Conservation (phyloP, 1,284 basidiomycete species). For the Papiliotrema fonsecae region DNA sequence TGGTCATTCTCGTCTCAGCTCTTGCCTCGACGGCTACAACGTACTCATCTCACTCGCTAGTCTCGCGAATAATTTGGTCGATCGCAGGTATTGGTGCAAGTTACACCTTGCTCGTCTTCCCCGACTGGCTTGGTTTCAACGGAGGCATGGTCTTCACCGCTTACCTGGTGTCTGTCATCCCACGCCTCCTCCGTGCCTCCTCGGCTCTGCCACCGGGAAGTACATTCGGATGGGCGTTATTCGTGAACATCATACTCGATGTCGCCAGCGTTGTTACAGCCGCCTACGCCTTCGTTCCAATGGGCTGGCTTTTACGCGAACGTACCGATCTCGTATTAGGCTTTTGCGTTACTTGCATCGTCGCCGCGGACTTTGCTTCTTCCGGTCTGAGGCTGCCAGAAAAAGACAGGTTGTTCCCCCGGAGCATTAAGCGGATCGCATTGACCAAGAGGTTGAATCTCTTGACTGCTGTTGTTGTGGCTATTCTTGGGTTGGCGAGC, state of each 20-base stretch:
- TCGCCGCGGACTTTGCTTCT: conserved; percentile 7
- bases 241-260: conserved; percentile 62
- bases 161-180: conserved; percentile 65
- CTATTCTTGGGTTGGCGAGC: conserved; percentile 12
- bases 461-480: conserved; percentile 33
- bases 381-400: conserved; percentile 15
- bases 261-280: conserved; percentile 75
- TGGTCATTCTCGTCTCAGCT: conserved; percentile 64
- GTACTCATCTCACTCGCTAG: not conserved
- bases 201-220: conserved; percentile 40
- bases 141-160: conserved; percentile 65
- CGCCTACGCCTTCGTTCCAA: conserved; percentile 91
- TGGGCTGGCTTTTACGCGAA: conserved; percentile 72
- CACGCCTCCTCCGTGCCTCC: conserved; percentile 54
- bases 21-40: conserved; percentile 40
- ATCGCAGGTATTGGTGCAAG: conserved; percentile 46
- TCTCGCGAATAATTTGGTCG: not conserved
- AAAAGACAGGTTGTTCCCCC: conserved; percentile 9
- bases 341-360: conserved; percentile 21
- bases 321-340: conserved; percentile 60
- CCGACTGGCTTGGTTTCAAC: conserved; percentile 69
- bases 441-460: conserved; percentile 28
- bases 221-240: conserved; percentile 58
- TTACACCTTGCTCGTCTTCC: conserved; percentile 58
- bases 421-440: conserved; percentile 14